phyloP scores from a whole-genome alignment of 345 rosid species.

The Eucalyptus globulus region DNA sequence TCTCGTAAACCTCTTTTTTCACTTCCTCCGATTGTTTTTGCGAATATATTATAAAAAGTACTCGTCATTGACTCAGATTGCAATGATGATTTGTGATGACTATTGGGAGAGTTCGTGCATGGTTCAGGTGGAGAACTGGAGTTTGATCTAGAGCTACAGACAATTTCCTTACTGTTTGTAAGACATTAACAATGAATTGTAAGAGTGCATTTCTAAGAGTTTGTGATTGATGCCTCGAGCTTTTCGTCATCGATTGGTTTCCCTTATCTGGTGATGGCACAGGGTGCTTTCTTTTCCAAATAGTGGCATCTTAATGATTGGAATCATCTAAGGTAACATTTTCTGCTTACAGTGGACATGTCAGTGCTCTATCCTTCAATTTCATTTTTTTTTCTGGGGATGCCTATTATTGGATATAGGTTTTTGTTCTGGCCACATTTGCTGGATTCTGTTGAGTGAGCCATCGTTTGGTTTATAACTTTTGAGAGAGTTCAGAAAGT shows the following conservation, averaged over 20 bases:
- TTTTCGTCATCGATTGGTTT: not conserved
- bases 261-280: not conserved
- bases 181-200: not conserved
- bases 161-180: not conserved
- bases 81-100: slow-evolving; percentile 97
- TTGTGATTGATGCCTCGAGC: not conserved
- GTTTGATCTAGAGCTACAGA: not conserved
- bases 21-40: not conserved
- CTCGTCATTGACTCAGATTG: slow-evolving; percentile 73
- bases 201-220: not conserved
- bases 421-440: not conserved
- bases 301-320: not conserved
- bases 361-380: not conserved
- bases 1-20: not conserved
- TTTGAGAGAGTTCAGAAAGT: not conserved
- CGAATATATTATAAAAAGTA: slow-evolving; percentile 16
- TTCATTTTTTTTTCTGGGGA: not conserved
- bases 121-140: slow-evolving; percentile 47
- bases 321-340: not conserved
- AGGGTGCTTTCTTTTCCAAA: not conserved
- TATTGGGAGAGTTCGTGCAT: slow-evolving; percentile 28
- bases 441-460: not conserved
- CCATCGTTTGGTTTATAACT: not conserved
- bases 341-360: not conserved
- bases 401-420: not conserved